Base-by-base conservation (phyloP, 2,329 filamentous ascomycete genomes). In the Diaporthe sp. region DNA sequence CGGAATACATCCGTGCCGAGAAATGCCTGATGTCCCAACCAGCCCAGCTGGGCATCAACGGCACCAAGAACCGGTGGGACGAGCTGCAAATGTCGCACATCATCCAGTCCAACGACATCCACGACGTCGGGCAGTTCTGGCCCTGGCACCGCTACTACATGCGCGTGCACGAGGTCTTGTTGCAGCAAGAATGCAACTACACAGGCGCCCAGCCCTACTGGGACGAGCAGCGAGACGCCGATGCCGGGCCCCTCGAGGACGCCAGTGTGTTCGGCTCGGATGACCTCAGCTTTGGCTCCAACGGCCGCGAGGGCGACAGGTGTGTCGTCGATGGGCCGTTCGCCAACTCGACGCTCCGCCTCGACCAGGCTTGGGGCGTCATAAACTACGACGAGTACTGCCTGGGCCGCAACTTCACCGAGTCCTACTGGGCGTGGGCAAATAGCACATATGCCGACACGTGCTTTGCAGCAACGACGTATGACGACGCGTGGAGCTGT, bases 271-370 rank as follows among this genome's bases (percentile, higher is more conserved):
- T 83, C 57, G 81, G 81, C 31, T 65, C 79, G 2, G 77, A 78
- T 2, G 78, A 68, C 5, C 53, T 75, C 46, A 62, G 57, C 58
- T 76, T 76, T 31, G 75, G 75, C 19, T 42, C 37, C 58, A 84
- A 83, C 44, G 83, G 84, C 15, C 82, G 82, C 4, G 77, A 82
- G 71, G 82, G 82, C 12, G 76, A 78, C 39, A 78, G 78, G 4
- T 86, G 84, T 76, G 80, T 85, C 37, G 55, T 76, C 0, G 80
- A 82, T 46, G 84, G 84, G 2, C 82, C 83, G 0, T 85, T 85
- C 77, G 77, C 77, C 12, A 83, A 84, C 75, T 72, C 82, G 62
- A 81, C 79, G 0, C 79, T 84, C 31, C 80, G 81, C 44, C 51
- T 76, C 28, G 62, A 62, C 37, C 55, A 39, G 46, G 51, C 12